Evolutionary conservation across 2,329 filamentous ascomycete species (phyloP).

Genomic region (Colletotrichum tropicicola): DNA sequence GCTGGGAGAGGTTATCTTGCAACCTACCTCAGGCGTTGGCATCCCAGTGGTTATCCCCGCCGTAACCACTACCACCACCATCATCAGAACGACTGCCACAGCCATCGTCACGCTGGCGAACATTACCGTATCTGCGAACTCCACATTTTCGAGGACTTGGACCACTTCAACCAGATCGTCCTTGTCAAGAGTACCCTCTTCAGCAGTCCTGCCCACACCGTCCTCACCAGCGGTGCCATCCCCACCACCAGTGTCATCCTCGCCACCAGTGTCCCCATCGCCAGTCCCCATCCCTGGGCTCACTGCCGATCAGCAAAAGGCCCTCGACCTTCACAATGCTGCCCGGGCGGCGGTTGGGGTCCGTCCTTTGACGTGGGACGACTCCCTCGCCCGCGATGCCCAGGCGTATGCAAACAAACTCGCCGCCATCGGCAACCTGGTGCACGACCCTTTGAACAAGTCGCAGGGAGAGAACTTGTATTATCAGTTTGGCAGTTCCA

Average conservation of each 20-base stretch:
- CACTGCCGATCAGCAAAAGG: constrained; percentile 2
- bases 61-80: neutral
- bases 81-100: neutral
- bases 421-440: neutral
- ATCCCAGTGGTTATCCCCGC: neutral
- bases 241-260: neutral
- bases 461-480: constrained; percentile 9
- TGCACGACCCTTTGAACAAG: neutral
- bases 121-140: neutral
- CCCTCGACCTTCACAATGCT: constrained; percentile 9
- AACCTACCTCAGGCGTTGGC: neutral
- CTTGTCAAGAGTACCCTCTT: neutral
- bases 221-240: neutral
- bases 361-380: neutral
- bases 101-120: neutral
- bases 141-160: neutral
- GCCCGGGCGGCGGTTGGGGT: neutral
- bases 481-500: neutral
- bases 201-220: neutral
- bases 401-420: constrained; percentile 1
- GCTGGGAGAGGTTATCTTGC: too few relatives aligned
- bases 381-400: neutral
- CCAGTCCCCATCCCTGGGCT: neutral
- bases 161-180: neutral
- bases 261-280: neutral